phyloP scores from a whole-genome alignment of 2,329 filamentous ascomycete genomes.

The Trichoderma sp. region DNA sequence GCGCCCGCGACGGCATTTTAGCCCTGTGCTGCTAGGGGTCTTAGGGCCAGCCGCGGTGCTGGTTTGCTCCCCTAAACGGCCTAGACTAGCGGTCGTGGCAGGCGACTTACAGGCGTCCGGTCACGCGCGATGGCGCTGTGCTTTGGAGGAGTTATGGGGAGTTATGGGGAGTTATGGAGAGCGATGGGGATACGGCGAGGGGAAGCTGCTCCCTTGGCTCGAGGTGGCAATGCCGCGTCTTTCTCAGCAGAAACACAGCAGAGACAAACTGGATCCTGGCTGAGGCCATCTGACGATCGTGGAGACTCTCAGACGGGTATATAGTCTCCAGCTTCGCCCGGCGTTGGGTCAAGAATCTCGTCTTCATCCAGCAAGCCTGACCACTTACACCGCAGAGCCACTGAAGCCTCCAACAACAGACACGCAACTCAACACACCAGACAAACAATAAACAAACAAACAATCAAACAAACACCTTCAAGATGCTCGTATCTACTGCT shows the following conservation, averaged over 20 bases:
- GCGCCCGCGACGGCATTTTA: background rate
- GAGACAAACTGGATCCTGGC: background rate
- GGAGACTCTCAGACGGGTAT: background rate
- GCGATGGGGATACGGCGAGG: background rate
- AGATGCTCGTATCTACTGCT: constrained; percentile 21
- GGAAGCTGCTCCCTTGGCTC: background rate
- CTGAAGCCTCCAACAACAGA: background rate
- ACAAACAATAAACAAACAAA: background rate
- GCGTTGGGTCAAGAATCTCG: background rate
- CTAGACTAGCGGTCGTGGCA: background rate
- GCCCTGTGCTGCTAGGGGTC: background rate
- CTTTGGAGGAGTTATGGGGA: background rate
- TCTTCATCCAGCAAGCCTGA: constrained; percentile 2
- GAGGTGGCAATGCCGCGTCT: background rate
- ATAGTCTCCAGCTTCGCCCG: background rate
- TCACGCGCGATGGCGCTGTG: background rate
- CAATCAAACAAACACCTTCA: background rate
- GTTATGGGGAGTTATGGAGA: background rate
- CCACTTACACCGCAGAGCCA: background rate
- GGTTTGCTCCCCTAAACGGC: background rate
- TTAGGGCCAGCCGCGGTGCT: background rate
- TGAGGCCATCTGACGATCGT: background rate
- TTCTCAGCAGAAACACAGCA: background rate
- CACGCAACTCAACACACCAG: background rate
- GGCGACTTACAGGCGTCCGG: background rate